Base-by-base conservation (phyloP, 306 rosid genomes). In the Glycyrrhiza uralensis region DNA sequence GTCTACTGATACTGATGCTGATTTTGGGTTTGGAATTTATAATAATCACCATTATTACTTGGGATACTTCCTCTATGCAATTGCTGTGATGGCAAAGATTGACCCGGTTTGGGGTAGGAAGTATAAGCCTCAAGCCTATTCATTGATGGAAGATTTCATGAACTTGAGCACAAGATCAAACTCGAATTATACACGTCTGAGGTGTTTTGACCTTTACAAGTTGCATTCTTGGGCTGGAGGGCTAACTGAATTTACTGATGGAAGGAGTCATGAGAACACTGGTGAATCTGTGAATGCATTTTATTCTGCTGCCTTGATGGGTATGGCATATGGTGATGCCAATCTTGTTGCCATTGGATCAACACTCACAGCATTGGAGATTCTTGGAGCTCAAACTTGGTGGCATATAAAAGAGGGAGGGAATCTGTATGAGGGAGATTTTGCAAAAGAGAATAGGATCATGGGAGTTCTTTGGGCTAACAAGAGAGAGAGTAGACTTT, bases 151-250 rank as follows among this genome's bases (percentile, higher is more conserved):
- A 0, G 93, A 86, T 71, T 88, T 74, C 26, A 75, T 88, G 85
- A 90, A 9, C 75, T 36, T 90, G 54, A 81, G 84, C 9, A 78
- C 71, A 69, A 47, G 68, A 7, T 63, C 77, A 14, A 72, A 68
- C 42, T 74, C 90, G 0, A 68, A 17, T 5, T 90, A 84, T 69
- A 69, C 92, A 0, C 87, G 85, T 5, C 26, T 85, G 19, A 80
- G 96, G 68, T 85, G 96, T 81, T 89, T 89, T 14, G 92, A 89
- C 58, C 49, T 76, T 5, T 89, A 72, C 41, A 87, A 85, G 57
- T 75, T 89, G 74, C 96, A 87, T 67, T 89, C 92, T 3, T 87
- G 90, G 96, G 90, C 89, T 10, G 81, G 87, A 28, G 90, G 92
- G 22, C 66, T 89, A 44, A 77, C 81, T 10, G 90, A 89, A 36